These are phyloP conservation scores for Nepenthes gracilis DNA, from an alignment of 148 eudicot genomes.

Conservation along the genomic window DNA sequence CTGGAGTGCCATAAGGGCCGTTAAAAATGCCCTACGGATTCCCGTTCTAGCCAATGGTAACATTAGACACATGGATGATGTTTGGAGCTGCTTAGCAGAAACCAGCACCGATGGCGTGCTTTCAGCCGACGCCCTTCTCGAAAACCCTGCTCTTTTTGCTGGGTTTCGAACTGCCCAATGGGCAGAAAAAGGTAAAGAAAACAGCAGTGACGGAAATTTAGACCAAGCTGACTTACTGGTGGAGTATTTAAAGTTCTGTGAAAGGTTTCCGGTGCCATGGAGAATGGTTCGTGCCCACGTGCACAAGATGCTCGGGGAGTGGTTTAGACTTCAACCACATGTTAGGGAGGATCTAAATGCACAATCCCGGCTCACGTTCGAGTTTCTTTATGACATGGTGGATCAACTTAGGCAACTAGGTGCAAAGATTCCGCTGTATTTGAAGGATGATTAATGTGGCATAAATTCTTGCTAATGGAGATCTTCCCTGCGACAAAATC, in stretches of 20 bases:
- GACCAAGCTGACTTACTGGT: constrained; percentile 66
- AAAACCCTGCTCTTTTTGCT: constrained; percentile 92
- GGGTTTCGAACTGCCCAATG: constrained; percentile 84
- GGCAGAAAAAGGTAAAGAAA: constrained; percentile 30
- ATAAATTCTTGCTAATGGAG: constrained; percentile 11
- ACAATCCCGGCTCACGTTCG: constrained; percentile 61
- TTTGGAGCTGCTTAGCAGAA: constrained; percentile 49
- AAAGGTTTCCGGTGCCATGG: constrained; percentile 87
- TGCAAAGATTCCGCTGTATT: constrained; percentile 50
- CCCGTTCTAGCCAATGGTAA: constrained; percentile 95
- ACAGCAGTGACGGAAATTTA: constrained; percentile 26
- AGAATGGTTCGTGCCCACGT: constrained; percentile 89
- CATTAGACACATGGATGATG: constrained; percentile 82
- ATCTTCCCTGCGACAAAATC: constrained; percentile 1
- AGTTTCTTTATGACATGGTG: constrained; percentile 57
- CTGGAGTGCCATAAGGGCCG: constrained; percentile 59
- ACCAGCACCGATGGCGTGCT: constrained; percentile 86
- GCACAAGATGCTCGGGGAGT: constrained; percentile 87
- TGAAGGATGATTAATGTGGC: constrained; percentile 14
- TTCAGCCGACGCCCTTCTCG: constrained; percentile 91
- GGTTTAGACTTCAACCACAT: constrained; percentile 71
- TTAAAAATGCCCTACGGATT: constrained; percentile 60
- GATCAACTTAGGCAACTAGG: constrained; percentile 54
- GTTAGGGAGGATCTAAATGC: constrained; percentile 72
- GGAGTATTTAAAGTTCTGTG: constrained; percentile 77